Base-by-base conservation (phyloP, 2,329 filamentous ascomycete species). In the Colletotrichum higginsianum region DNA sequence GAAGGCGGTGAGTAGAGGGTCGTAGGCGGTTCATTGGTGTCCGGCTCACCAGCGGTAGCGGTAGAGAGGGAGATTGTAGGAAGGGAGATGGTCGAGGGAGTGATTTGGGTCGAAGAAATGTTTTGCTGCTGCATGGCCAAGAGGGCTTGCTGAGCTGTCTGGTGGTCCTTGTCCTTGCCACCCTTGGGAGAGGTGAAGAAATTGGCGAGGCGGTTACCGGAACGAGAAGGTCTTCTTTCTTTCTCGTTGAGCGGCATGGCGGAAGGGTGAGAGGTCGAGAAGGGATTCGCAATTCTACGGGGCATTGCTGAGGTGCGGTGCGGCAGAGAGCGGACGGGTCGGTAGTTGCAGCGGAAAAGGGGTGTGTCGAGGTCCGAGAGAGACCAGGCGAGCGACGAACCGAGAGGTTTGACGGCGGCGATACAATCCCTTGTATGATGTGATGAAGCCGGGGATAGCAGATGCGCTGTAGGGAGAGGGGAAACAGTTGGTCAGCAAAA, bases 1-100 rank as follows among this genome's bases (percentile, higher is more conserved):
- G 94, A 93, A 68, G 94, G 93, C 40, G 96, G 95, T 79, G 96
- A 91, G 83, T 98, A 98, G 61, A 98, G 90, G 11, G 89, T 87
- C 13, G 91, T 97, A 16, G 92, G 87, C 60, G 92, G 86, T 77
- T 97, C 93, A 81, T 90, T 91, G 80, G 89, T 92, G 80, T 91
- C 89, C 66, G 82, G 83, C 86, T 96, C 88, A 77, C 94, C 93
- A 74, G 90, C 92, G 40, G 91, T 93, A 61, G 94, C 94, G 52
- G 94, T 95, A 15, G 96, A 98, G 68, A 98, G 88, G 52, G 94
- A 98, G 79, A 98, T 98, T 65, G 93, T 96, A 49, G 96, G 96
- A 77, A 98, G 86, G 58, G 94, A 93, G 74, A 95, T 85, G 70
- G 93, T 92, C 52, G 94, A 88, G 69, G 90, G 89, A 74, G 90